Conservation (phyloP, 805 yeast species). For the Debaryomyces prosopidis region DNA sequence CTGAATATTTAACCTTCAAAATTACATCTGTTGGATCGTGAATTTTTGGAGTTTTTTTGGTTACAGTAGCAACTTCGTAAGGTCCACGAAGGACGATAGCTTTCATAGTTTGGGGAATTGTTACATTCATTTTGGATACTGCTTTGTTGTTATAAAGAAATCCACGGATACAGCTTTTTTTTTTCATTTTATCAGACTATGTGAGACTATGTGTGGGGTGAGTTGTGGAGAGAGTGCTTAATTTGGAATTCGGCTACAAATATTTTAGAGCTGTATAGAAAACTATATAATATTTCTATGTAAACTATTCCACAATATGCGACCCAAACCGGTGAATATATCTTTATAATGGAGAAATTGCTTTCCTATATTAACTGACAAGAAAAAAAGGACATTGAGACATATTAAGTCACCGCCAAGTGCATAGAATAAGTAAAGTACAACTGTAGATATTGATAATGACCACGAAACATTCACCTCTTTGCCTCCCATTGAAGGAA, state of each 20-base stretch:
- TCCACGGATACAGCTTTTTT: too few relatives aligned
- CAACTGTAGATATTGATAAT: conserved; percentile 7
- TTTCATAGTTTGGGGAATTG: conserved; percentile 33
- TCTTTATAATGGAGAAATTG: background rate
- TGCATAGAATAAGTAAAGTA: conserved; percentile 19
- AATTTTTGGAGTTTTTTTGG: conserved; percentile 41
- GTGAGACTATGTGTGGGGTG: too few relatives aligned
- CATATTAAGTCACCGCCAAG: conserved; percentile 20
- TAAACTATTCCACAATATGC: background rate
- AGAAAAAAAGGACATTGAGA: conserved; percentile 12
- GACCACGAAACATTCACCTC: background rate
- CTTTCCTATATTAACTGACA: background rate
- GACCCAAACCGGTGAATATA: background rate
- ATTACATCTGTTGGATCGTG: conserved; percentile 43
- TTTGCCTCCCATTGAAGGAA: background rate
- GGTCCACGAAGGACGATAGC: conserved; percentile 53
- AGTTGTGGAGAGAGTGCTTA: too few relatives aligned
- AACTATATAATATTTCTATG: background rate
- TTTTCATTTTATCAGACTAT: too few relatives aligned
- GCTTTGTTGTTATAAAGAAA: too few relatives aligned
- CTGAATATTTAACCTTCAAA: conserved; percentile 47
- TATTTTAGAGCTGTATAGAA: too few relatives aligned
- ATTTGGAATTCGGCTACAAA: too few relatives aligned
- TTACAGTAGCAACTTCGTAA: conserved; percentile 37
- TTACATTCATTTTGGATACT: background rate